Evolutionary conservation across 371 early-diverging fungal genomes (phyloP).

Genomic region (Rhizomucor miehei): DNA sequence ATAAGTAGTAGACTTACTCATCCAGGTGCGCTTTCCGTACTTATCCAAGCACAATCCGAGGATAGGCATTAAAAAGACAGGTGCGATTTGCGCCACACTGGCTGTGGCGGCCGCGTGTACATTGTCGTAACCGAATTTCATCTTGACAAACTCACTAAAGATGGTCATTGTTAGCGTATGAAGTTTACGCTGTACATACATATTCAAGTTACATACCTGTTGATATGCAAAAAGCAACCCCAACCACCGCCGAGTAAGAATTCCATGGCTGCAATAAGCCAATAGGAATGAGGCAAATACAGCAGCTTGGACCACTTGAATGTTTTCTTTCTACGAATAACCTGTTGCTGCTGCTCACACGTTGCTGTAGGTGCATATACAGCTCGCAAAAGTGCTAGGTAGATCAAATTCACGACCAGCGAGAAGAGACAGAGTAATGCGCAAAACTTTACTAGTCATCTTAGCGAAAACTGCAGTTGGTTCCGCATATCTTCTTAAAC

Average conservation of each 20-base stretch:
- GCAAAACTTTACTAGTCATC: slow-evolving; percentile 39
- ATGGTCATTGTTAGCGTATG: slow-evolving; percentile 1
- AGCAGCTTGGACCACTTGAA: slow-evolving; percentile 58
- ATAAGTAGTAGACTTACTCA: slow-evolving; percentile 34
- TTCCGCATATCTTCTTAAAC: too few relatives aligned
- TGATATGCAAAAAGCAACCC: slow-evolving; percentile 74
- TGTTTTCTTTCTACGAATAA: slow-evolving; percentile 54
- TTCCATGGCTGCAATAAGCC: slow-evolving; percentile 62
- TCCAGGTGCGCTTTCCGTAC: slow-evolving; percentile 58
- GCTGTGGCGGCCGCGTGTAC: slow-evolving; percentile 62
- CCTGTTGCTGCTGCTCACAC: slow-evolving; percentile 33
- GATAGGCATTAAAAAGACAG: slow-evolving; percentile 66
- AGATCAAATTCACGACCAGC: slow-evolving; percentile 58
- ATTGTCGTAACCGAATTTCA: slow-evolving; percentile 54
- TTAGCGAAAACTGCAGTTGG: background rate
- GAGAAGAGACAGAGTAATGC: slow-evolving; percentile 61
- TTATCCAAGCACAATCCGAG: slow-evolving; percentile 61
- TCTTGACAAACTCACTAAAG: slow-evolving; percentile 59
- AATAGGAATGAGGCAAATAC: slow-evolving; percentile 61
- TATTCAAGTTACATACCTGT: slow-evolving; percentile 32
- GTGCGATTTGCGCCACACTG: slow-evolving; percentile 64
- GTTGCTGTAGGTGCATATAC: slow-evolving; percentile 6
- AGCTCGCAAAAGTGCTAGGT: slow-evolving; percentile 46
- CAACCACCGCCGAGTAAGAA: slow-evolving; percentile 69
- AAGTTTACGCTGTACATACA: background rate